Evolutionary conservation across 805 yeast genomes (phyloP), one percentile per base, ranked within the genome.

Genomic region (Wickerhamomyces rabaulensis): DNA sequence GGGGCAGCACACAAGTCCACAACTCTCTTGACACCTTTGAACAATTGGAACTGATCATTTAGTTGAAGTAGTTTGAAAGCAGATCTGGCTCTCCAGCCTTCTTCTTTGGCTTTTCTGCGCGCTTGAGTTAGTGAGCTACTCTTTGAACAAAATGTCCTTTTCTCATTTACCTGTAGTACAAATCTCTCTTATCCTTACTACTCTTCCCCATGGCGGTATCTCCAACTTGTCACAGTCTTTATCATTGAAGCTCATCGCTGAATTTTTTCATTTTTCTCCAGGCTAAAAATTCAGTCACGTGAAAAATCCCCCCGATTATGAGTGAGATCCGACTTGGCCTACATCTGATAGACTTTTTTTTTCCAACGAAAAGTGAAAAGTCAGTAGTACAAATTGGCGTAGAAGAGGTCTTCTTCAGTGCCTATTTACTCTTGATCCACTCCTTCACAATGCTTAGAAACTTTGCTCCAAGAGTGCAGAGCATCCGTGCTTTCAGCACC

Each of bases 1-100:
- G 97, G 97, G 5, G 98, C 99, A 33, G 99, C 99, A 74, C 99
- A 94, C 26, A 94, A 73, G 67, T 94, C 99, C 6, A 94, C 99
- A 4, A 94, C 98, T 56, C 96, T 71, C 39, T 73, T 74, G 31
- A 90, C 81, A 37, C 80, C 84, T 46, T 74, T 72, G 43, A 80
- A 75, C 47, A 94, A 79, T 51, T 86, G 84, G 63, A 92, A 94
- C 63, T 94, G 91, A 47, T 92, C 96, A 59, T 94, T 85, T 41
- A 94, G 69, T 63, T 94, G 99, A 4, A 94, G 73, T 10, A 94
- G 75, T 63, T 94, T 94, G 73, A 89, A 94, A 0, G 99, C 99
- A 0, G 97, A 90, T 39, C 99, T 74, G 2, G 99, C 99, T 57
- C 99, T 75, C 87, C 95, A 94, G 12, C 99, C 99, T 64, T 91